Percentiles rank a stretch among this genome's conserved stretches.
phyloP scores from a whole-genome alignment of 306 rosid genomes.

The Potentilla sterilis region DNA sequence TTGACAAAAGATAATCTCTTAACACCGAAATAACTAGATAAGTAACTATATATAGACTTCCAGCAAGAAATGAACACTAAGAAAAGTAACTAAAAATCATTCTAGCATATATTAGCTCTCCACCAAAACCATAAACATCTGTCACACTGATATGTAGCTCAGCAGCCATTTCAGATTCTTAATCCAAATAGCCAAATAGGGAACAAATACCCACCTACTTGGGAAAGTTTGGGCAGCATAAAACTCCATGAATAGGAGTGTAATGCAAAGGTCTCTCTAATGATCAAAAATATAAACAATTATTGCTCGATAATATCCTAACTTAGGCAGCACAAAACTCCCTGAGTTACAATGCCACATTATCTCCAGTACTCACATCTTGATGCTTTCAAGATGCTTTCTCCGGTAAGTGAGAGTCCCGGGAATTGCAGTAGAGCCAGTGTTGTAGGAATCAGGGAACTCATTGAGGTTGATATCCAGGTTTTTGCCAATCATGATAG shows the following conservation, averaged over 20 bases:
- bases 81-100: too few species aligned
- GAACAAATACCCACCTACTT: too few species aligned
- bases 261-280: not conserved
- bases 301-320: not conserved
- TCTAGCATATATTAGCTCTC: too few species aligned
- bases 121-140: too few species aligned
- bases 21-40: too few species aligned
- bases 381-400: conserved; percentile 11
- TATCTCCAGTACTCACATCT: conserved; percentile 4
- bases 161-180: too few species aligned
- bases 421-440: conserved; percentile 12
- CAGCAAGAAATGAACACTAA: too few species aligned
- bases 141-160: too few species aligned
- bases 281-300: not conserved
- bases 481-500: conserved; percentile 9
- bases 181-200: too few species aligned
- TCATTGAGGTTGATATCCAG: conserved; percentile 64
- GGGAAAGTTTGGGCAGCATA: too few species aligned
- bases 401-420: conserved; percentile 30
- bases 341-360: not conserved
- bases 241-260: not conserved
- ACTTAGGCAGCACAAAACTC: not conserved
- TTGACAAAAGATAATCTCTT: too few species aligned
- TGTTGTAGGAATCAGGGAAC: conserved; percentile 32
- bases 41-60: too few species aligned